phyloP scores from a whole-genome alignment of 2,329 filamentous ascomycete genomes.

The Phialocephala subalpina region DNA sequence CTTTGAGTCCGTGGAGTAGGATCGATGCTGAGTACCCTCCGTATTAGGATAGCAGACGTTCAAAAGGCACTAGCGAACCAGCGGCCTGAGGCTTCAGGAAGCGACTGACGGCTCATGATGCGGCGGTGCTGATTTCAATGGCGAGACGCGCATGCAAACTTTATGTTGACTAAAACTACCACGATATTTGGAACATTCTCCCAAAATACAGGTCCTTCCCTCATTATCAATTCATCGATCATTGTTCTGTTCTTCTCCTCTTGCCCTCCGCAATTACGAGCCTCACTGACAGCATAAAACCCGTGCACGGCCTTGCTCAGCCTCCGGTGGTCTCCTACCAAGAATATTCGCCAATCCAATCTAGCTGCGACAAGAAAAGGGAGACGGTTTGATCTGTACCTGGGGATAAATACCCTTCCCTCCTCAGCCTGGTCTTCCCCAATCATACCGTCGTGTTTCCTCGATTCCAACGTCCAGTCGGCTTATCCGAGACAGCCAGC shows the following conservation, averaged over 20 bases:
- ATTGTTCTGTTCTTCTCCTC: neutral
- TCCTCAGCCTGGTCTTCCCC: constrained; percentile 10
- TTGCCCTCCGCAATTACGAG: constrained; percentile 8
- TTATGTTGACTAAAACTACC: neutral
- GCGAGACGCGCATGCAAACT: constrained; percentile 9
- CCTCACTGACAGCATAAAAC: constrained; percentile 2
- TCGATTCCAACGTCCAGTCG: constrained; percentile 28
- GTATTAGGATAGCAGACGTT: neutral
- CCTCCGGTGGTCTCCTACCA: constrained; percentile 16
- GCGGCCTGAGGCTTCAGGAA: neutral
- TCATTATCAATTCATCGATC: neutral
- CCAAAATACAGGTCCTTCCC: neutral
- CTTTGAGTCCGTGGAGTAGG: neutral
- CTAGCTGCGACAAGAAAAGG: constrained; percentile 26
- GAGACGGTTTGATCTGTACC: neutral
- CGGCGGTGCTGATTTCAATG: neutral
- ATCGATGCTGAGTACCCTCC: neutral
- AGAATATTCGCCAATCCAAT: constrained; percentile 17
- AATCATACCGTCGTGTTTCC: constrained; percentile 6
- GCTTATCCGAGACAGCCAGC: constrained; percentile 29
- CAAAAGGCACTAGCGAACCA: neutral
- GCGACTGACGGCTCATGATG: neutral
- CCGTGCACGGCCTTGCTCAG: constrained; percentile 34
- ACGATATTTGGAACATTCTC: neutral
- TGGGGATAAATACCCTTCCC: constrained; percentile 11